Base-by-base conservation (phyloP, 805 yeast genomes). In the Metschnikowia colocasiae region DNA sequence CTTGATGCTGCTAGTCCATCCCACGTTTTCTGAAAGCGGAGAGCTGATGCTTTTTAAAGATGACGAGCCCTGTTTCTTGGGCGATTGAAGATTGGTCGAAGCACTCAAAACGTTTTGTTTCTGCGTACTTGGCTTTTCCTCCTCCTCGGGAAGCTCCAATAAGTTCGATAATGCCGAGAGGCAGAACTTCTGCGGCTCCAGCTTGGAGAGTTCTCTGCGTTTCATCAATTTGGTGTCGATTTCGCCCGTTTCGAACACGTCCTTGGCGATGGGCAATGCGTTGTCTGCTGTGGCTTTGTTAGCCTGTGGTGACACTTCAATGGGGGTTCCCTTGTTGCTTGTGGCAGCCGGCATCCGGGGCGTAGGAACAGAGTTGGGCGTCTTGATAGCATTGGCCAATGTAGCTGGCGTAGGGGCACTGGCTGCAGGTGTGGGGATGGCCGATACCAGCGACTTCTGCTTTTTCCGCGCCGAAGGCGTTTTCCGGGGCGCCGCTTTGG, bases 81-180 rank as follows among this genome's bases (percentile, higher is more conserved):
- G 40, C 19, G 40, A 23, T 6, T 23, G 15, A 5, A 6, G 4
- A 6, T 25, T 36, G 20, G 39, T 4, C 12, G 30, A 27, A 10
- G 13, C 30, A 25, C 53, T 59, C 16, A 45, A 4, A 36, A 53
- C 50, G 53, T 56, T 23, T 42, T 22, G 37, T 13, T 31, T 38
- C 13, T 47, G 51, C 22, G 37, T 47, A 6, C 33, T 35, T 18
- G 36, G 25, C 9, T 34, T 32, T 4, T 37, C 51, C n/a, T 33
- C 29, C 3, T 38, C 67, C 10, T 70, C 78, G 7, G 71, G 73
- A 22, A 79, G 55, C 35, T 74, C 78, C 49, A 79, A 63, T 31
- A 76, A 62, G 57, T 79, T 79, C 7, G 80, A 73, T 46, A 80
- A 63, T 1, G 81, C 74, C 0, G 81, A 76, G 40, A 73, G 66